phyloP scores from a whole-genome alignment of 108 stramenopile species.

The Fistulifera pelliculosa region DNA sequence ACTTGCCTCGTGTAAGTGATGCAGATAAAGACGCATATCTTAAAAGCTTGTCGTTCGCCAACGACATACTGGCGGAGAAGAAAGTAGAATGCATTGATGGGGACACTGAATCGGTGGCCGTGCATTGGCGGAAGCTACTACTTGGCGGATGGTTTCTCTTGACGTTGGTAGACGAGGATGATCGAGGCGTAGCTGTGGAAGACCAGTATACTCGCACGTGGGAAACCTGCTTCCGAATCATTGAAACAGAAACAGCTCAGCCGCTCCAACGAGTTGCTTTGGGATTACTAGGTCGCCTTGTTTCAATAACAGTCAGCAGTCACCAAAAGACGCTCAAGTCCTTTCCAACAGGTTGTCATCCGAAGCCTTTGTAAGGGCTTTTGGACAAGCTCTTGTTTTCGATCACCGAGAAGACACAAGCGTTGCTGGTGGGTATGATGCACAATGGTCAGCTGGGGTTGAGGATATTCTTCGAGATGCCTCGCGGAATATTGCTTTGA shows the following conservation, averaged over 20 bases:
- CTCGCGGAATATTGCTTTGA: slow-evolving; percentile 53
- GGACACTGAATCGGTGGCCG: slow-evolving; percentile 29
- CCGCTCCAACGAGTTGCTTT: slow-evolving; percentile 76
- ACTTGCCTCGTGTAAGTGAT: slow-evolving; percentile 39
- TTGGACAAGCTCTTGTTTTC: slow-evolving; percentile 71
- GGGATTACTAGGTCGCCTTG: slow-evolving; percentile 68
- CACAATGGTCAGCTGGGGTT: slow-evolving; percentile 81
- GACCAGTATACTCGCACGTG: slow-evolving; percentile 20
- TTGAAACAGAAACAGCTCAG: slow-evolving; percentile 71
- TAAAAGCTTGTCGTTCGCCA: slow-evolving; percentile 31
- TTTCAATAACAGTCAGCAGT: slow-evolving; percentile 30
- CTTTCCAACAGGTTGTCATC: slow-evolving; percentile 11
- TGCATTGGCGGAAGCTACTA: slow-evolving; percentile 81
- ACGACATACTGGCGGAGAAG: slow-evolving; percentile 29
- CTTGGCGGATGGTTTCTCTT: slow-evolving; percentile 71
- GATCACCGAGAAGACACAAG: slow-evolving; percentile 82
- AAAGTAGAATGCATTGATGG: slow-evolving; percentile 18
- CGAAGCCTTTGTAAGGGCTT: slow-evolving; percentile 43
- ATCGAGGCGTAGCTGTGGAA: slow-evolving; percentile 3
- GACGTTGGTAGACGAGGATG: slow-evolving; percentile 55
- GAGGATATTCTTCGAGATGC: slow-evolving; percentile 80
- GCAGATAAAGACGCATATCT: slow-evolving; percentile 40
- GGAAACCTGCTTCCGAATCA: slow-evolving; percentile 51
- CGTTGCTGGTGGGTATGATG: slow-evolving; percentile 70
- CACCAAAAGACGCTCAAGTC: slow-evolving; percentile 14